Evolutionary conservation across 768 basidiomycete species (phyloP).

Genomic region (Cubamyces sp.): DNA sequence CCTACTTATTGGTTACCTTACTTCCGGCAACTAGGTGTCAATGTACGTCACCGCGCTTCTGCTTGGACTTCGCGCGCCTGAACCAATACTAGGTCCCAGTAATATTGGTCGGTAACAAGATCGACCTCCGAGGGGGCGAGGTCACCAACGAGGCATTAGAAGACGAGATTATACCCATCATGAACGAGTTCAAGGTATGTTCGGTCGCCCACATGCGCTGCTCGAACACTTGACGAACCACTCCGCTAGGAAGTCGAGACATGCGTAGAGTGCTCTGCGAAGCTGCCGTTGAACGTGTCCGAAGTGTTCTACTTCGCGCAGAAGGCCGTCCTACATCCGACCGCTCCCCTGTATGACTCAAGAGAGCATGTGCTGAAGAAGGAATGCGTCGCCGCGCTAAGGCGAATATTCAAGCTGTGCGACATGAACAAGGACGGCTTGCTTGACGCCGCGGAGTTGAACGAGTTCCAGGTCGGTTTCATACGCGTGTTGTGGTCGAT

Average conservation of each 20-base stretch:
- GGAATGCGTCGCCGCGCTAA: constrained; percentile 84
- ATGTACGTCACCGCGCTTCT: constrained; percentile 57
- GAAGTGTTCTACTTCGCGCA: constrained; percentile 99
- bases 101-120: constrained; percentile 98
- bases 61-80: not conserved
- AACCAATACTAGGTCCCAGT: constrained; percentile 74
- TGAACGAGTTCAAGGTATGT: constrained; percentile 96
- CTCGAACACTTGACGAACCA: not conserved
- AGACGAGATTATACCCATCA: constrained; percentile 94
- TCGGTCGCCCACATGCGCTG: not conserved
- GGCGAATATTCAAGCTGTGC: constrained; percentile 95
- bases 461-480: constrained; percentile 89
- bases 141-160: constrained; percentile 94
- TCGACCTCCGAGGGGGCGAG: constrained; percentile 90
- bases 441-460: constrained; percentile 87
- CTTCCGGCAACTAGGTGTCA: constrained; percentile 93
- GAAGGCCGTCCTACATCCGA: constrained; percentile 96
- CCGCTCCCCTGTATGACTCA: constrained; percentile 95
- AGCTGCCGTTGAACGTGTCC: constrained; percentile 87
- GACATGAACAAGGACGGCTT: constrained; percentile 94
- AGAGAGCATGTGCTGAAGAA: constrained; percentile 95
- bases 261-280: constrained; percentile 96
- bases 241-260: constrained; percentile 89
- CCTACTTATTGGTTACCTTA: constrained; percentile 98
- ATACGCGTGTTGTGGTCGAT: not conserved